Evolutionary conservation across 2,329 filamentous ascomycete species (phyloP).

Genomic region (Dothistroma septosporum): DNA sequence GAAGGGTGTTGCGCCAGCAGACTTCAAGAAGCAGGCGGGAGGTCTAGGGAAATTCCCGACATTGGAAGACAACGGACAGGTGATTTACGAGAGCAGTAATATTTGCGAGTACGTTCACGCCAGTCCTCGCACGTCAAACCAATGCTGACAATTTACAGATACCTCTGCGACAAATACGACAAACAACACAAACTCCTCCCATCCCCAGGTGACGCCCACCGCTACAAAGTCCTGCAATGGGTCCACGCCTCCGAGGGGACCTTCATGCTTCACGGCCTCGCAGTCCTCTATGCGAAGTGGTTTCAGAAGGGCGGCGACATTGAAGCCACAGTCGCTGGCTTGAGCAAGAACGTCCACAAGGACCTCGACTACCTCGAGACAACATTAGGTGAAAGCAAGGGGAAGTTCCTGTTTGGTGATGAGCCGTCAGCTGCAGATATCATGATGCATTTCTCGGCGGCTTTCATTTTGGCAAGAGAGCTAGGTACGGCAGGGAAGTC

Average conservation of each 20-base stretch:
- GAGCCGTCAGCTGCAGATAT: slow-evolving; percentile 43
- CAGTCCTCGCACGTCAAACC: not conserved
- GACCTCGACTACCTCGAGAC: slow-evolving; percentile 45
- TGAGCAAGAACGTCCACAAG: slow-evolving; percentile 43
- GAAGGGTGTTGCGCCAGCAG: slow-evolving; percentile 39
- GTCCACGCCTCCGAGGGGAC: slow-evolving; percentile 48
- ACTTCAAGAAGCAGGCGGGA: slow-evolving; percentile 41
- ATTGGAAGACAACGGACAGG: slow-evolving; percentile 41
- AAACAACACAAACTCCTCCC: slow-evolving; percentile 38
- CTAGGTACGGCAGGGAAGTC: slow-evolving; percentile 37
- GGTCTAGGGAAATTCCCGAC: slow-evolving; percentile 47
- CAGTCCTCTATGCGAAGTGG: slow-evolving; percentile 45
- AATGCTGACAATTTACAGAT: slow-evolving; percentile 31
- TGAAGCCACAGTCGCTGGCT: slow-evolving; percentile 36
- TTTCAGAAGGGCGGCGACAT: slow-evolving; percentile 38
- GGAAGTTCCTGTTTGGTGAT: slow-evolving; percentile 42
- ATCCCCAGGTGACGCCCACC: slow-evolving; percentile 31
- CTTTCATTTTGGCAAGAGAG: slow-evolving; percentile 39
- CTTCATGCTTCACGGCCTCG: slow-evolving; percentile 44
- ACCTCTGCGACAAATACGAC: slow-evolving; percentile 47
- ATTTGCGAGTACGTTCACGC: slow-evolving; percentile 42
- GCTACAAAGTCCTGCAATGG: slow-evolving; percentile 42
- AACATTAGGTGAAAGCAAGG: slow-evolving; percentile 38
- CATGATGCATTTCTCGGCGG: slow-evolving; percentile 44
- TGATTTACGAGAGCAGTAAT: slow-evolving; percentile 44